These are phyloP conservation scores for Yarrowia sp. DNA, from an alignment of 805 yeast genomes.

Conservation along the genomic window DNA sequence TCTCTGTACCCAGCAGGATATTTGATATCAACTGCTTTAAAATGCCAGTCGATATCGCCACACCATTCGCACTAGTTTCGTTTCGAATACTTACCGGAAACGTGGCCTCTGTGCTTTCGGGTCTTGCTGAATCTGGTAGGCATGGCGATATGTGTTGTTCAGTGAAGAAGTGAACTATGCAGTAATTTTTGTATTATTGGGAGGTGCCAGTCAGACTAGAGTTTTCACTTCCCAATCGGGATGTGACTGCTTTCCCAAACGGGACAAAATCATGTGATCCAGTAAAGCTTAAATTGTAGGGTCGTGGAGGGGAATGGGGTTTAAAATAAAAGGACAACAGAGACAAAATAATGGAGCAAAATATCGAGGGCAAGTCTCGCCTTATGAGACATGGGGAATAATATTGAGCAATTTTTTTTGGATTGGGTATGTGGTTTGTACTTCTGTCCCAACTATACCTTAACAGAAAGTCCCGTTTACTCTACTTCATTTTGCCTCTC, in stretches of 20 bases:
- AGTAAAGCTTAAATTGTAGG: not conserved
- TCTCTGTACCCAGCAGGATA: constrained; percentile 29
- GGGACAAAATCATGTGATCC: constrained; percentile 19
- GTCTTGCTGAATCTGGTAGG: constrained; percentile 99
- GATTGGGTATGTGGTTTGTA: too few relatives aligned
- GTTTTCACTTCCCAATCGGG: constrained; percentile 38
- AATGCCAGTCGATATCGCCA: constrained; percentile 39
- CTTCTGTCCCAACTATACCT: too few relatives aligned
- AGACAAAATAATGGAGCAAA: not conserved
- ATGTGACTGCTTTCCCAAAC: constrained; percentile 21
- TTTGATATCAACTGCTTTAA: constrained; percentile 34
- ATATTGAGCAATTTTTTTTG: too few relatives aligned
- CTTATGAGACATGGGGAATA: too few relatives aligned
- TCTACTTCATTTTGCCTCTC: too few relatives aligned
- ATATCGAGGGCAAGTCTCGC: not conserved
- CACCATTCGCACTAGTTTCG: constrained; percentile 40
- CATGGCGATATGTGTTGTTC: constrained; percentile 56
- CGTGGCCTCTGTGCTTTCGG: constrained; percentile 99
- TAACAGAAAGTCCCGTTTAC: too few relatives aligned
- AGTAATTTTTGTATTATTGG: constrained; percentile 27
- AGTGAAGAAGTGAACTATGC: constrained; percentile 22
- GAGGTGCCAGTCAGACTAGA: not conserved
- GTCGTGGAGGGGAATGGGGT: too few relatives aligned
- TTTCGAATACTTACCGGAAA: constrained; percentile 81
- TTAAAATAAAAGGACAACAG: not conserved